Evolutionary conservation across 192 early-diverging fungal species (phyloP).

Genomic region (Coemansia sp.): DNA sequence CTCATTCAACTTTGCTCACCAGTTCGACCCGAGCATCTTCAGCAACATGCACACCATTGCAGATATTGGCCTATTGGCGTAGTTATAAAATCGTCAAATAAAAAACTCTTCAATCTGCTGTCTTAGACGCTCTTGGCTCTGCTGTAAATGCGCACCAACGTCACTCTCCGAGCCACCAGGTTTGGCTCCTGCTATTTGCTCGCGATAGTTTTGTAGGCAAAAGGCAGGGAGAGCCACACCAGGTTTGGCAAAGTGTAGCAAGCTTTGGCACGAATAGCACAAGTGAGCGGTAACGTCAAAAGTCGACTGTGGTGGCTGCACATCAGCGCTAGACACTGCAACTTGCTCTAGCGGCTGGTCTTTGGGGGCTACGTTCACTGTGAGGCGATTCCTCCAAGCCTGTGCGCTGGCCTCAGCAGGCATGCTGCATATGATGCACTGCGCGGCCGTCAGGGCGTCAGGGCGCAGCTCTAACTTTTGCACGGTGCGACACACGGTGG

Average conservation of each 20-base stretch:
- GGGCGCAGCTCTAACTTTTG: slow-evolving; percentile 64
- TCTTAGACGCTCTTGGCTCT: slow-evolving; percentile 49
- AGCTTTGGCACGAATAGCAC: slow-evolving; percentile 44
- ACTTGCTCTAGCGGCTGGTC: not conserved
- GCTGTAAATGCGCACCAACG: not conserved
- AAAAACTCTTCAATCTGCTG: slow-evolving; percentile 66
- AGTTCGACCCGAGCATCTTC: not conserved
- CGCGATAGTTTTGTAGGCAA: slow-evolving; percentile 12
- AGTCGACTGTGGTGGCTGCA: not conserved
- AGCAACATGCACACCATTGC: not conserved
- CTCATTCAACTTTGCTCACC: slow-evolving; percentile 2
- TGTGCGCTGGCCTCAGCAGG: slow-evolving; percentile 51
- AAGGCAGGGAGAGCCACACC: slow-evolving; percentile 31
- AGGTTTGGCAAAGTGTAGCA: slow-evolving; percentile 25
- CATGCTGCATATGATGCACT: slow-evolving; percentile 62
- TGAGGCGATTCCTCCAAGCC: slow-evolving; percentile 36
- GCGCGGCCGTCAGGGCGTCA: slow-evolving; percentile 42
- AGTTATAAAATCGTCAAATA: slow-evolving; percentile 14
- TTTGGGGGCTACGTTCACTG: slow-evolving; percentile 13
- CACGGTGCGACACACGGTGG: slow-evolving; percentile 79
- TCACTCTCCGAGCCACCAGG: not conserved
- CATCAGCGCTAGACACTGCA: not conserved
- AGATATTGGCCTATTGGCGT: not conserved
- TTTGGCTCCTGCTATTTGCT: not conserved
- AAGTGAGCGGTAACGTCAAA: slow-evolving; percentile 20